A percentile compares a stretch with the other conserved stretches of the same genome.
phyloP scores from a whole-genome alignment of 257 asterid genomes.

The Misopates orontium region DNA sequence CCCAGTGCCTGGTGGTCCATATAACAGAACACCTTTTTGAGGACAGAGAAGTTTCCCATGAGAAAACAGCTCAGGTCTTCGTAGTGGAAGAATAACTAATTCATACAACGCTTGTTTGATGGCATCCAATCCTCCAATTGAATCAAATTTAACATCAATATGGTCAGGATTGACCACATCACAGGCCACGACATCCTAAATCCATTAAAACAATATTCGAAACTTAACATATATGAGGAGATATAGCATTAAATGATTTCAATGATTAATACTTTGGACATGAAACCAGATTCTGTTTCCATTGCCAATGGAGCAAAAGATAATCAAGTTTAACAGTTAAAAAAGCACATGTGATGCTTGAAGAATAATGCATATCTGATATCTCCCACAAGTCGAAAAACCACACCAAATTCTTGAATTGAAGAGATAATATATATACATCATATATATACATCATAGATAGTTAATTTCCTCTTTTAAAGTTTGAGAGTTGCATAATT shows the following conservation, averaged over 20 bases:
- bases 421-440: too few species aligned
- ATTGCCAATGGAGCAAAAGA: not conserved
- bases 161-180: slow-evolving; percentile 87
- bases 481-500: too few species aligned
- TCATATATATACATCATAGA: too few species aligned
- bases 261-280: slow-evolving; percentile 5
- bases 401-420: too few species aligned
- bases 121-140: slow-evolving; percentile 89
- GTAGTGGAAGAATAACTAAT: slow-evolving; percentile 83
- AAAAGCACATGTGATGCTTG: too few species aligned
- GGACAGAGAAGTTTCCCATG: slow-evolving; percentile 90
- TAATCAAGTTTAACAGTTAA: too few species aligned
- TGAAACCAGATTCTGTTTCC: slow-evolving; percentile 14
- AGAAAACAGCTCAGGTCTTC: slow-evolving; percentile 85
- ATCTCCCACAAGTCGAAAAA: too few species aligned
- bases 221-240: slow-evolving; percentile 12
- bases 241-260: not conserved
- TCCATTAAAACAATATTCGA: slow-evolving; percentile 8
- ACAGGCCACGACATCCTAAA: slow-evolving; percentile 90
- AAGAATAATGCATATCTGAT: too few species aligned
- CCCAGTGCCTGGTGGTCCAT: slow-evolving; percentile 99
- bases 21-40: slow-evolving; percentile 89
- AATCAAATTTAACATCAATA: slow-evolving; percentile 72
- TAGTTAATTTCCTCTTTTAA: too few species aligned
- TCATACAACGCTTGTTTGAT: slow-evolving; percentile 75